Evolutionary conservation across 441 rosid species (phyloP).

Genomic region (Euphorbia celastroides): DNA sequence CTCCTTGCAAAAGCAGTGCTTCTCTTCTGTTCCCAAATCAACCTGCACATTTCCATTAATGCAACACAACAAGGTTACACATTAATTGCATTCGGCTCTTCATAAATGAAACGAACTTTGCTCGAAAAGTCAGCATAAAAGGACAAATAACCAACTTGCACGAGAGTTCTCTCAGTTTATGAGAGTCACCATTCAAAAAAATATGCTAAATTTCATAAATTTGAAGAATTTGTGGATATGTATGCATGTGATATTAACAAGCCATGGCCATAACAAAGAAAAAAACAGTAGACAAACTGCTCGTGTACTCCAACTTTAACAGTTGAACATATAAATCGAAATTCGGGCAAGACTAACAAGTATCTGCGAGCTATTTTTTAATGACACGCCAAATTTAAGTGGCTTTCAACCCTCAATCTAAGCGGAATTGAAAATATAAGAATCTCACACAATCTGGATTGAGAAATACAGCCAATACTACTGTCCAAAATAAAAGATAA

Average conservation of each 20-base stretch:
- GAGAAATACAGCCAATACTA: background rate
- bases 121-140: background rate
- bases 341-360: no score
- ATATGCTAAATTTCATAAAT: no score
- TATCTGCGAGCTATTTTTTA: background rate
- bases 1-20: conserved; percentile 74
- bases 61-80: background rate
- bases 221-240: no score
- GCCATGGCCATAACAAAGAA: no score
- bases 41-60: conserved; percentile 35
- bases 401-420: background rate
- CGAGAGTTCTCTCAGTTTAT: background rate
- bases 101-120: background rate
- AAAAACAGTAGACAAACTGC: no score
- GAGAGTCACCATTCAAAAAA: background rate
- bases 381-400: background rate
- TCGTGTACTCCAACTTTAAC: no score
- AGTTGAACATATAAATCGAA: no score
- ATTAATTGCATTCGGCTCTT: background rate
- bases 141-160: background rate
- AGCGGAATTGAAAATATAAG: background rate
- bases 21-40: conserved; percentile 69
- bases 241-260: no score
- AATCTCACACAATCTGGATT: background rate
- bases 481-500: background rate